Evolutionary conservation across 257 asterid species (phyloP).

Genomic region (Solanum chilense): DNA sequence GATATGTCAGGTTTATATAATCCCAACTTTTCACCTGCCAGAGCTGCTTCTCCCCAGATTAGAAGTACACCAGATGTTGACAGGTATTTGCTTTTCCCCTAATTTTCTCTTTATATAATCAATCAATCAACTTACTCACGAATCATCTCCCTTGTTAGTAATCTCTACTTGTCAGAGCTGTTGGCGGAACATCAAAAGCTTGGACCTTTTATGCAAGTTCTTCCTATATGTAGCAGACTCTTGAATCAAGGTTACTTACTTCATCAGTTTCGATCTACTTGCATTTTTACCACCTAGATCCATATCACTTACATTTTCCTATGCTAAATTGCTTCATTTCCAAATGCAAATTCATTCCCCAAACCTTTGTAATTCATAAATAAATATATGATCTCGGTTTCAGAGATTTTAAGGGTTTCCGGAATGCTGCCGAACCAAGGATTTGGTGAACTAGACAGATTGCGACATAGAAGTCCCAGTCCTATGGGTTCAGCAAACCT

Average conservation of each 20-base stretch:
- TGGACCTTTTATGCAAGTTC: constrained; percentile 93
- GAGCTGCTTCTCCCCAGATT: constrained; percentile 85
- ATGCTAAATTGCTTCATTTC: neutral
- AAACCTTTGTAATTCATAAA: neutral
- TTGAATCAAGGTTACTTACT: constrained; percentile 62
- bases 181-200: constrained; percentile 94
- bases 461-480: constrained; percentile 92
- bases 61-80: constrained; percentile 63
- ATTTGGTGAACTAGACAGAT: constrained; percentile 70
- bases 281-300: neutral
- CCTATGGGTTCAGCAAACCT: constrained; percentile 89
- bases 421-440: constrained; percentile 79
- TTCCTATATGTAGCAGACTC: constrained; percentile 83
- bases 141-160: constrained; percentile 8
- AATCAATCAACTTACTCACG: too few species aligned
- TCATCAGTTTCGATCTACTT: neutral
- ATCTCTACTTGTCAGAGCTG: constrained; percentile 85
- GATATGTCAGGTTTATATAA: constrained; percentile 71
- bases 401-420: constrained; percentile 68
- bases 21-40: constrained; percentile 79
- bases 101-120: too few species aligned
- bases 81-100: constrained; percentile 20
- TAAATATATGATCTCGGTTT: neutral
- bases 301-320: neutral
- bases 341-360: neutral